Conservation (phyloP, 1,284 basidiomycete genomes). For the Tilletia walkeri region DNA sequence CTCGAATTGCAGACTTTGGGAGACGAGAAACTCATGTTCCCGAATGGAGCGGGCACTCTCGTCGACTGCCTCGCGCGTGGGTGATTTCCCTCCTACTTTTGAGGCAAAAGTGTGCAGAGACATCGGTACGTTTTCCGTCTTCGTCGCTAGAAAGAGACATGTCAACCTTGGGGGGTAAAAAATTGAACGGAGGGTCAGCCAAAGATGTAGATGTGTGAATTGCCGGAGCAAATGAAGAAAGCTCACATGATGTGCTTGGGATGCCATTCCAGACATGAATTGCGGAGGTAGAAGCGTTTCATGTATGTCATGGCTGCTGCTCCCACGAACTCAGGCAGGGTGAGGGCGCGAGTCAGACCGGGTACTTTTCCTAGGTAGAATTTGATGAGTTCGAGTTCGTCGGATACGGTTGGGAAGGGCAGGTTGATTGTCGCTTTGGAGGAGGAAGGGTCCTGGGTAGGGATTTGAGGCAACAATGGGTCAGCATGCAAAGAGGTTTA, state of each 20-base stretch:
- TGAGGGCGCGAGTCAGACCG: slow-evolving; percentile 78
- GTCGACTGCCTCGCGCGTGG: slow-evolving; percentile 70
- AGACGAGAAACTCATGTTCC: slow-evolving; percentile 89
- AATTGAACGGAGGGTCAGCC: background rate
- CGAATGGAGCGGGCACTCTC: slow-evolving; percentile 73
- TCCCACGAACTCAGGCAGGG: slow-evolving; percentile 86
- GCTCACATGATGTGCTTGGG: slow-evolving; percentile 94
- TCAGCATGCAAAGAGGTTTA: too few species aligned
- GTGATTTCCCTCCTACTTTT: slow-evolving; percentile 43
- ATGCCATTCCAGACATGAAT: slow-evolving; percentile 99
- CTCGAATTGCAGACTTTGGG: slow-evolving; percentile 88
- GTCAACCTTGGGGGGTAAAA: slow-evolving; percentile 70
- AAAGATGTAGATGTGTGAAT: background rate
- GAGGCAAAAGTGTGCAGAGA: slow-evolving; percentile 76
- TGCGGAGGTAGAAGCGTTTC: slow-evolving; percentile 95
- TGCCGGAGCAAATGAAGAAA: background rate
- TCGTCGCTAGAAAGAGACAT: slow-evolving; percentile 88
- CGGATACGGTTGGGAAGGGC: slow-evolving; percentile 73
- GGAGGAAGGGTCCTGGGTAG: background rate
- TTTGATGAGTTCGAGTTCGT: slow-evolving; percentile 83
- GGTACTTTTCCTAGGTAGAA: slow-evolving; percentile 85
- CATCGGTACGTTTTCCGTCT: slow-evolving; percentile 91
- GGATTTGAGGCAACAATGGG: slow-evolving; percentile 15
- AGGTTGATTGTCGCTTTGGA: slow-evolving; percentile 26
- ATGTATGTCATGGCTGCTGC: slow-evolving; percentile 87